phyloP scores from a whole-genome alignment of 2,329 filamentous ascomycete genomes.

The Exophiala viscosa region DNA sequence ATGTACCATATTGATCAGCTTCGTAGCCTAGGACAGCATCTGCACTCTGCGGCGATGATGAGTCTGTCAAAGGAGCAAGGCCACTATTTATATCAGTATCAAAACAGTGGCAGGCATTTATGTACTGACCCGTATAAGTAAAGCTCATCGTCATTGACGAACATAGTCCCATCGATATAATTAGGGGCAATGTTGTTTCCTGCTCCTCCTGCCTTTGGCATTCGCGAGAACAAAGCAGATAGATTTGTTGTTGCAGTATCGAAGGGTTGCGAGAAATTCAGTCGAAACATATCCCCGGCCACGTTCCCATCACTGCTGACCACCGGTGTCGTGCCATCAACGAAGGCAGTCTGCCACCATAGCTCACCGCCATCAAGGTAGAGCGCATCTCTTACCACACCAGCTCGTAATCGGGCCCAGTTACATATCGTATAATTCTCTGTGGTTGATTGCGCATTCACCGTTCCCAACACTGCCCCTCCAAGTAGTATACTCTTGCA shows the following conservation, averaged over 20 bases:
- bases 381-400: conserved; percentile 22
- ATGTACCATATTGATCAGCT: conserved; percentile 50
- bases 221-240: conserved; percentile 50
- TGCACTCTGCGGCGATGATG: conserved; percentile 29
- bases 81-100: conserved; percentile 42
- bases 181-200: conserved; percentile 44
- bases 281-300: conserved; percentile 52
- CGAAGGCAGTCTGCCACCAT: conserved; percentile 27
- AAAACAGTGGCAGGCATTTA: not conserved
- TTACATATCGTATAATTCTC: conserved; percentile 26
- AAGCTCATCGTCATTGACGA: conserved; percentile 62
- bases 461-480: conserved; percentile 1
- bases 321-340: conserved; percentile 24
- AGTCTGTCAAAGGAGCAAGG: conserved; percentile 37
- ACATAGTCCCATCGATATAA: conserved; percentile 61
- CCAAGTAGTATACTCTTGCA: not conserved
- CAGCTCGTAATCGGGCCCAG: conserved; percentile 24
- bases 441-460: conserved; percentile 13
- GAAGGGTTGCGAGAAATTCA: conserved; percentile 60
- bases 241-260: conserved; percentile 49
- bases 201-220: conserved; percentile 48
- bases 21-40: conserved; percentile 52
- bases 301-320: conserved; percentile 24
- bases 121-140: conserved; percentile 52
- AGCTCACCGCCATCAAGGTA: conserved; percentile 25